phyloP scores from a whole-genome alignment of 1,284 basidiomycete genomes.

The Marasmius fiardii region DNA sequence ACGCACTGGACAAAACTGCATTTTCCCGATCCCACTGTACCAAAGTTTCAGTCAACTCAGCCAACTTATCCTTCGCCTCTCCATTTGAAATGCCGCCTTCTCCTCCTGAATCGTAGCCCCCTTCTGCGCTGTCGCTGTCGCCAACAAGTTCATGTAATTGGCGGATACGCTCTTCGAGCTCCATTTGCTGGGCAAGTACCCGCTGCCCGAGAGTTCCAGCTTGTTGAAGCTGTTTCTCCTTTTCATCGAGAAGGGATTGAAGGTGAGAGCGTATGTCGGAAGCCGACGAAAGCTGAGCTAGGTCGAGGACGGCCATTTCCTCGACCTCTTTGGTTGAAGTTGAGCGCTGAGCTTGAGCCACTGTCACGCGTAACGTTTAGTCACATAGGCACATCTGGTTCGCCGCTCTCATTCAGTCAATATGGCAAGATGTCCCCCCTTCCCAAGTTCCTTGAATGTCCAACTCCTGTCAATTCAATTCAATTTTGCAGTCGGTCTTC shows the following conservation, averaged over 20 bases:
- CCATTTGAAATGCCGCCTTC: conserved; percentile 58
- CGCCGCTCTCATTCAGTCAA: too few relatives aligned
- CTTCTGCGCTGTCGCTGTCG: conserved; percentile 4
- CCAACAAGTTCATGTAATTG: conserved; percentile 65
- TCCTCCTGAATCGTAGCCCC: conserved; percentile 25
- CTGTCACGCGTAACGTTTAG: background rate
- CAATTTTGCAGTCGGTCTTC: too few relatives aligned
- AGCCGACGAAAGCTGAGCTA: conserved; percentile 37
- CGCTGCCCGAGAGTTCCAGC: conserved; percentile 89
- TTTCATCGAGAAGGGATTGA: conserved; percentile 79
- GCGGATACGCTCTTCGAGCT: conserved; percentile 83
- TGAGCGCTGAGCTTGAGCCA: conserved; percentile 2
- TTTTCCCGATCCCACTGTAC: conserved; percentile 83
- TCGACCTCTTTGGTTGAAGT: background rate
- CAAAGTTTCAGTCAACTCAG: conserved; percentile 77
- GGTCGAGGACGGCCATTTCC: conserved; percentile 10
- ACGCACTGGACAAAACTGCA: conserved; percentile 68
- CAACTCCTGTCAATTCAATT: too few relatives aligned
- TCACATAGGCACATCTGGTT: too few relatives aligned
- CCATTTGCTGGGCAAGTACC: conserved; percentile 87
- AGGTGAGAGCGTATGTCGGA: conserved; percentile 74
- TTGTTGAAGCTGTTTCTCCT: conserved; percentile 87
- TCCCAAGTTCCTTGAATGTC: background rate
- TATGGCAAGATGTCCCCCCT: too few relatives aligned
- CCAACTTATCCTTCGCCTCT: conserved; percentile 68